A percentile compares a stretch with the other conserved stretches of the same genome.
phyloP scores from a whole-genome alignment of 2,329 filamentous ascomycete genomes.

The Thelonectria discophora region DNA sequence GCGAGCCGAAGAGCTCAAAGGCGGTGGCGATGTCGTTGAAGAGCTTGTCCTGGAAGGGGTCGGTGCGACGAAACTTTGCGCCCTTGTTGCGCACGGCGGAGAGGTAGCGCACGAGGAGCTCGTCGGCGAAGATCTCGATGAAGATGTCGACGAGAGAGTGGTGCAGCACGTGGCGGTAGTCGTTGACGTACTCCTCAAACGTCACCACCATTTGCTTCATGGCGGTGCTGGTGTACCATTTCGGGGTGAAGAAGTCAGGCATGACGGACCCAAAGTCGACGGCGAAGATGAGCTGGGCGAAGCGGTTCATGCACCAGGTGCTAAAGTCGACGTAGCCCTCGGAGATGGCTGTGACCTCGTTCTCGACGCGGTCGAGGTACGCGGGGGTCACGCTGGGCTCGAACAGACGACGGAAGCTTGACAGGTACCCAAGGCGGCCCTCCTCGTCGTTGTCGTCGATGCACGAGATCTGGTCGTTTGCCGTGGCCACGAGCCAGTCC shows the following conservation, averaged over 20 bases:
- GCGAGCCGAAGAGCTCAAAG: slow-evolving; percentile 85
- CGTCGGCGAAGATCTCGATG: slow-evolving; percentile 91
- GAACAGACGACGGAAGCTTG: slow-evolving; percentile 85
- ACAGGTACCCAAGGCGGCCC: slow-evolving; percentile 80
- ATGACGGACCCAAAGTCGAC: slow-evolving; percentile 89
- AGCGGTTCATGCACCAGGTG: slow-evolving; percentile 89
- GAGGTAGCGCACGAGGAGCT: slow-evolving; percentile 88
- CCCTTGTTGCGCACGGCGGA: slow-evolving; percentile 86
- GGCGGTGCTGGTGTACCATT: slow-evolving; percentile 86
- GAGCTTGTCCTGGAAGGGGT: slow-evolving; percentile 92
- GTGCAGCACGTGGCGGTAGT: slow-evolving; percentile 86
- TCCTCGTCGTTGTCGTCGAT: slow-evolving; percentile 91
- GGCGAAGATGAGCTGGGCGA: slow-evolving; percentile 85
- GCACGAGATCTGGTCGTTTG: slow-evolving; percentile 98
- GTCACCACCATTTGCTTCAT: slow-evolving; percentile 96
- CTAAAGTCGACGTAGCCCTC: slow-evolving; percentile 96
- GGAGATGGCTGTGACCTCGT: slow-evolving; percentile 77
- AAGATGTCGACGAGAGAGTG: slow-evolving; percentile 90
- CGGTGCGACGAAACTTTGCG: slow-evolving; percentile 84
- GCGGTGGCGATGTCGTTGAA: slow-evolving; percentile 91
- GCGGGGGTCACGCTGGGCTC: slow-evolving; percentile 81
- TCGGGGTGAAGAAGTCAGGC: slow-evolving; percentile 87
- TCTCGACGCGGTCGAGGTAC: slow-evolving; percentile 78
- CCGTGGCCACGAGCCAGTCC: slow-evolving; percentile 96
- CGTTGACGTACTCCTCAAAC: slow-evolving; percentile 91